Base-by-base conservation (phyloP, 352 stramenopile genomes). In the Phytophthora hibernalis region DNA sequence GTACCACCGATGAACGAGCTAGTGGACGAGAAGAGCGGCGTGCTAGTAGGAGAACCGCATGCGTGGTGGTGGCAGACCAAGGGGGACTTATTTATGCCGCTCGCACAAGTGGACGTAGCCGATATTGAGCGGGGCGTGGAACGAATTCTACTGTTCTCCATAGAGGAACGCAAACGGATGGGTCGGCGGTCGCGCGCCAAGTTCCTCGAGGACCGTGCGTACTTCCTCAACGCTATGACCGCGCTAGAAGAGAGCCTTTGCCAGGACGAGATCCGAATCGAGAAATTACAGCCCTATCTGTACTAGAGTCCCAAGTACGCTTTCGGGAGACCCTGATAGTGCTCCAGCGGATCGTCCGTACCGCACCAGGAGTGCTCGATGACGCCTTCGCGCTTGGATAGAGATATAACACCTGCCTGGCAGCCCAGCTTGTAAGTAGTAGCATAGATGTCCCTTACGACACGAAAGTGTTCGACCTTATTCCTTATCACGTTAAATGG, bases 1-100 rank as follows among this genome's bases (percentile, higher is more conserved):
- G 87, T 91, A 22, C 74, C 83, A 13, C 85, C 87, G 5, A 96
- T 94, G 87, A 96, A 96, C 63, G 87, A 96, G 56, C 76, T 96
- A 12, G 77, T 96, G 47, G 87, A 94, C 58, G 68, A 80, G 16
- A 61, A 77, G 48, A 91, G 75, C 45, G 87, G 87, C 26, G 82
- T 96, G 44, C 74, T 96, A 2, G 76, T 94, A 50, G 82, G 83
- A 38, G 45, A 74, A 28, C 63, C 75, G 15, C 68, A 76, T n/a
- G 45, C 71, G 28, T 92, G 83, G 85, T 92, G 83, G 87, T 92
- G 87, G 85, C 85, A 92, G 59, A 91, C 81, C 9, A 91, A 91
- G 56, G 87, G 85, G 45, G 83, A 93, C 55, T 76, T 93, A 76
- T 92, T 93, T 76, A 91, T 95, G 85, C 85, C 81, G 37, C 71